Percentiles rank a stretch among this genome's conserved stretches.
Conservation (phyloP, 441 rosid genomes). For the Bruguiera hainesii region DNA sequence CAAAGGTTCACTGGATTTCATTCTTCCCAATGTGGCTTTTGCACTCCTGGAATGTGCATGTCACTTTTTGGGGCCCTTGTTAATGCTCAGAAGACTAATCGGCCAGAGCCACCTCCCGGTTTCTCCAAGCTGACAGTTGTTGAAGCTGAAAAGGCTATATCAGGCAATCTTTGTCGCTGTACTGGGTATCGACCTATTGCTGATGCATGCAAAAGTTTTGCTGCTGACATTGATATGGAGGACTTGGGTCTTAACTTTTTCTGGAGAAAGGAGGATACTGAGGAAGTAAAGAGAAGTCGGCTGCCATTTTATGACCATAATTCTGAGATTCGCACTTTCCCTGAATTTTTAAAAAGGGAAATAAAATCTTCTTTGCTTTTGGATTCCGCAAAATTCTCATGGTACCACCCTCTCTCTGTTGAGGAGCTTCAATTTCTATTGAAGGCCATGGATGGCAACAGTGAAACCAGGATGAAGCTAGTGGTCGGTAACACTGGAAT, state of each 20-base stretch:
- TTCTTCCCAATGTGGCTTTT: constrained; percentile 91
- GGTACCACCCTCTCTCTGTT: constrained; percentile 51
- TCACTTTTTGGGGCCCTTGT: constrained; percentile 72
- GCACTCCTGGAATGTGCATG: constrained; percentile 88
- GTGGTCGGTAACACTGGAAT: constrained; percentile 71
- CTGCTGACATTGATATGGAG: constrained; percentile 74
- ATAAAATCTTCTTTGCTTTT: constrained; percentile 24
- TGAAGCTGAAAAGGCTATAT: constrained; percentile 77
- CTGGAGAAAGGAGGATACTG: constrained; percentile 56
- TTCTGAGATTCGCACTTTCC: constrained; percentile 36
- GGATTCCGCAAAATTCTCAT: constrained; percentile 30
- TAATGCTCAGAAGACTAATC: constrained; percentile 53
- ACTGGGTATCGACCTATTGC: constrained; percentile 88
- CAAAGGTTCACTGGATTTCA: constrained; percentile 71
- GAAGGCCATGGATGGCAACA: constrained; percentile 14
- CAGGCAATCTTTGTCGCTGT: constrained; percentile 87
- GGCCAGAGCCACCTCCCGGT: constrained; percentile 41
- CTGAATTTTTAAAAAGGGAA: constrained; percentile 60
- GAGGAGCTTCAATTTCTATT: constrained; percentile 48
- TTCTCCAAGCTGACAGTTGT: constrained; percentile 55
- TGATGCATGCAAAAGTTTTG: constrained; percentile 90
- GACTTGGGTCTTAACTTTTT: constrained; percentile 83
- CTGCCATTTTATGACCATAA: constrained; percentile 39
- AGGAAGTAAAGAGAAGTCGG: constrained; percentile 33
- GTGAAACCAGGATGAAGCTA: constrained; percentile 36